Conservation (phyloP, 106 monocot species). For the Phalaenopsis equestris region DNA sequence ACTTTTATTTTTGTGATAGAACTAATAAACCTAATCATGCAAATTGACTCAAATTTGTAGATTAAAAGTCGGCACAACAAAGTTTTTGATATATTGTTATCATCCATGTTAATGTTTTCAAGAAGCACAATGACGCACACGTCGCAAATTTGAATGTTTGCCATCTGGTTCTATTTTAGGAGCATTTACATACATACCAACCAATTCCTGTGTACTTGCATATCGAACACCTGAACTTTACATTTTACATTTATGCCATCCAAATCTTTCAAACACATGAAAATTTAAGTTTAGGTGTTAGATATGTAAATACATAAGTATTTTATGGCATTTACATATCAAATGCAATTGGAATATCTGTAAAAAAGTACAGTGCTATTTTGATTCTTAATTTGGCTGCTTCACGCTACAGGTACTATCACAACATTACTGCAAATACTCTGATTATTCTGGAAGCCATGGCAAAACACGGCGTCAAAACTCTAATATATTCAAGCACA, state of each 20-base stretch:
- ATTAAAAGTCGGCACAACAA: not conserved
- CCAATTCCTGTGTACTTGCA: too few species aligned
- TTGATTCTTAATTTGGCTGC: not conserved
- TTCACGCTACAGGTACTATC: constrained; percentile 24
- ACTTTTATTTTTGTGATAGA: too few species aligned
- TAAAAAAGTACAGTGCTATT: not conserved
- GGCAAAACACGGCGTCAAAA: constrained; percentile 22
- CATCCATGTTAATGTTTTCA: not conserved
- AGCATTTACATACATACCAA: too few species aligned
- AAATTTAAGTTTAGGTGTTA: too few species aligned
- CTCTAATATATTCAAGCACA: constrained; percentile 31
- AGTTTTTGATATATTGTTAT: not conserved
- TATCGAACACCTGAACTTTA: too few species aligned
- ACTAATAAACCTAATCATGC: too few species aligned
- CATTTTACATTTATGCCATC: too few species aligned
- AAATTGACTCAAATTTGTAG: too few species aligned
- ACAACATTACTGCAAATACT: constrained; percentile 33
- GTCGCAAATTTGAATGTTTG: not conserved
- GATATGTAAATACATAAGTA: too few species aligned
- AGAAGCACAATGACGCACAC: not conserved
- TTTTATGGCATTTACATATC: too few species aligned
- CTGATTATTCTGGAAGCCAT: constrained; percentile 29
- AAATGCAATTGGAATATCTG: not conserved
- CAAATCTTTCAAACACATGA: too few species aligned
- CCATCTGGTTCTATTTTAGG: not conserved